Percentiles rank a stretch among this genome's conserved stretches.
phyloP scores from a whole-genome alignment of 805 yeast genomes.

The Blastobotrys attinorum region DNA sequence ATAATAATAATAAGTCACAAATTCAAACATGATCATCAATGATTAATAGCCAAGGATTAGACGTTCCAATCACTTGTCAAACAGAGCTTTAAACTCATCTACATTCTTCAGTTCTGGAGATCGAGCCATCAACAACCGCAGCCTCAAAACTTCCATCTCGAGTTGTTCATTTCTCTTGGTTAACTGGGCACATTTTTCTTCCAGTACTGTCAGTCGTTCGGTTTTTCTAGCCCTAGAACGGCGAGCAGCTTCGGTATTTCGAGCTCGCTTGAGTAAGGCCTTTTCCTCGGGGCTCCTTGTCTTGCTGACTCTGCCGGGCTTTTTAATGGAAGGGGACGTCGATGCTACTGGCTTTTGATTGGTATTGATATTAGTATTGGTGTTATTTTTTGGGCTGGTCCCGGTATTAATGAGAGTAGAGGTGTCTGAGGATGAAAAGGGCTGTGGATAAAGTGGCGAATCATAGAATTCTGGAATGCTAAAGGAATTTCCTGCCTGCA shows the following conservation, averaged over 20 bases:
- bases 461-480: not conserved
- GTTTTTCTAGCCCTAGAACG: slow-evolving; percentile 88
- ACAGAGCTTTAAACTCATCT: not conserved
- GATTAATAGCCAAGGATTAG: not conserved
- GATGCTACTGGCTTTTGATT: no score
- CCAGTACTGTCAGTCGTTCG: slow-evolving; percentile 84
- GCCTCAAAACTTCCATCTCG: slow-evolving; percentile 15
- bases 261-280: slow-evolving; percentile 78
- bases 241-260: slow-evolving; percentile 83
- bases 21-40: no score
- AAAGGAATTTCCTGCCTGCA: not conserved
- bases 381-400: no score
- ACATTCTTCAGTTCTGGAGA: not conserved
- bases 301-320: slow-evolving; percentile 1
- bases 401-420: no score
- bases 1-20: no score
- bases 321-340: not conserved
- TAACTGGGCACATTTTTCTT: slow-evolving; percentile 65
- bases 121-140: slow-evolving; percentile 11
- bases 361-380: no score
- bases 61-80: not conserved
- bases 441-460: not conserved
- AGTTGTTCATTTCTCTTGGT: slow-evolving; percentile 25
- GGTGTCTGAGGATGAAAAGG: not conserved
- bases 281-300: slow-evolving; percentile 13